Conservation (phyloP, 768 basidiomycete species). For the Termitomyces bulborhizus region DNA sequence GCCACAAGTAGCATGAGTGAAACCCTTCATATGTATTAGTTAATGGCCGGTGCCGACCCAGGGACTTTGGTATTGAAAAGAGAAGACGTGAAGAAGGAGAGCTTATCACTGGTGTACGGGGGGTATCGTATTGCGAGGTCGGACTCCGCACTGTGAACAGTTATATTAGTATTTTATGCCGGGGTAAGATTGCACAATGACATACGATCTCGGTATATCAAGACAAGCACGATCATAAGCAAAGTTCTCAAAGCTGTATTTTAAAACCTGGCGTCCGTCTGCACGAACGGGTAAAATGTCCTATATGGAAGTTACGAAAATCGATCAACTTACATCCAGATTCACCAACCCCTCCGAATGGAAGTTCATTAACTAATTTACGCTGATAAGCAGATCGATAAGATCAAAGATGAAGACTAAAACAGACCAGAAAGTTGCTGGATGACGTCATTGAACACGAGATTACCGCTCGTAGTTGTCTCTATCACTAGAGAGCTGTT, state of each 20-base stretch:
- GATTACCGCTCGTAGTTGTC: slow-evolving; percentile 49
- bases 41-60: not conserved
- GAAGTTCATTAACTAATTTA: slow-evolving; percentile 26
- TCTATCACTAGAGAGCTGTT: slow-evolving; percentile 36
- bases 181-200: slow-evolving; percentile 2
- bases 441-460: slow-evolving; percentile 57
- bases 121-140: slow-evolving; percentile 39
- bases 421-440: slow-evolving; percentile 43
- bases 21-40: not conserved
- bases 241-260: slow-evolving; percentile 51
- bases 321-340: slow-evolving; percentile 53
- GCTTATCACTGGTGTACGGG: slow-evolving; percentile 38
- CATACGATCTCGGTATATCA: slow-evolving; percentile 48
- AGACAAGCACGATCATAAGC: slow-evolving; percentile 41
- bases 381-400: not conserved
- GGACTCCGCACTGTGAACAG: slow-evolving; percentile 32
- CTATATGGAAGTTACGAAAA: not conserved
- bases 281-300: not conserved
- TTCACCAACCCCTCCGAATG: slow-evolving; percentile 52
- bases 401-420: not conserved
- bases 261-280: slow-evolving; percentile 53
- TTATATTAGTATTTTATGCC: not conserved
- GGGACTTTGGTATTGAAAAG: slow-evolving; percentile 19
- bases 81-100: slow-evolving; percentile 22
- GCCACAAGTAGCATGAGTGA: not conserved